Evolutionary conservation across 352 stramenopile genomes (phyloP).

Genomic region (Globisporangium sylvaticum): DNA sequence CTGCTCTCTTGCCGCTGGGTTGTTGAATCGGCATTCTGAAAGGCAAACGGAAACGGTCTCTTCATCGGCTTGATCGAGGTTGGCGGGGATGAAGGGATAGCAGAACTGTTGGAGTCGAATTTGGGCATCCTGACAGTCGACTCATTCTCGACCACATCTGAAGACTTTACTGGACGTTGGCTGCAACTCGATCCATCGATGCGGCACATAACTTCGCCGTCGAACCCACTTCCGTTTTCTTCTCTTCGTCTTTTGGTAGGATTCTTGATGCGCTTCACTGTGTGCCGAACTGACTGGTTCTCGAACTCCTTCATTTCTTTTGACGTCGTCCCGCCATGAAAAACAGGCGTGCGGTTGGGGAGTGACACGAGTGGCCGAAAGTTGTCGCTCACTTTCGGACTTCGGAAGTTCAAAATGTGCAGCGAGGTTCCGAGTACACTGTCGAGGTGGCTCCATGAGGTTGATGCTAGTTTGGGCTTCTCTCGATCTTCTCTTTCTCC

Average conservation of each 20-base stretch:
- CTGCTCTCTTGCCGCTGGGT: neutral
- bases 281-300: conserved; percentile 30
- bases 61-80: conserved; percentile 1
- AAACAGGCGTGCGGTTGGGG: neutral
- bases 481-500: conserved; percentile 15
- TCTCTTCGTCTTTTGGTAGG: conserved; percentile 45
- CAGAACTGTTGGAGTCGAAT: neutral
- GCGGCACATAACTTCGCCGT: conserved; percentile 58
- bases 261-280: conserved; percentile 49
- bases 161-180: neutral
- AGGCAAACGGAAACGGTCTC: conserved; percentile 11
- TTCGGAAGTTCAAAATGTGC: conserved; percentile 77
- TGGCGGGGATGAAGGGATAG: neutral
- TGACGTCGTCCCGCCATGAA: conserved; percentile 11
- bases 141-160: neutral
- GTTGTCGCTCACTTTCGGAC: conserved; percentile 78
- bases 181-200: conserved; percentile 31
- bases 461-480: conserved; percentile 37
- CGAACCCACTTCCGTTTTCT: conserved; percentile 59
- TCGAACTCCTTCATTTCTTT: conserved; percentile 46
- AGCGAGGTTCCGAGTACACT: conserved; percentile 57
- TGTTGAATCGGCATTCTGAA: neutral
- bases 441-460: conserved; percentile 62
- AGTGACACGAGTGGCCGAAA: conserved; percentile 48
- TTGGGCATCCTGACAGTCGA: neutral